These are phyloP conservation scores for Daedalea quercina DNA, from an alignment of 768 basidiomycete species.

Conservation along the genomic window DNA sequence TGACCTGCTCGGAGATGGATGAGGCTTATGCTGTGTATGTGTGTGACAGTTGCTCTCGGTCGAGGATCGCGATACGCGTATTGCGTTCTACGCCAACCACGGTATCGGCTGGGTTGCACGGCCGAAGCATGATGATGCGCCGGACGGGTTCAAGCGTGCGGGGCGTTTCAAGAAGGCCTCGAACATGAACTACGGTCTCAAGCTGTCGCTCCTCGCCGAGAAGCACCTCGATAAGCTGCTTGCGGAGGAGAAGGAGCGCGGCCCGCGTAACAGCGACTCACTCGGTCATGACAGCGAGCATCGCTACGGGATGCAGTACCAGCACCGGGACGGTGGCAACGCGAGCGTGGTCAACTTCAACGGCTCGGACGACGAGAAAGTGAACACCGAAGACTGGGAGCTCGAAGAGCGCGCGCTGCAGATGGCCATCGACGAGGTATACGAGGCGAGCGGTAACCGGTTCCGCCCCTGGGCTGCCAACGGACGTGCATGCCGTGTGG, in stretches of 20 bases:
- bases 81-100: conserved; percentile 48
- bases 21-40: background rate
- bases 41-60: conserved; percentile 28
- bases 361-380: conserved; percentile 13
- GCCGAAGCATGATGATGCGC: conserved; percentile 39
- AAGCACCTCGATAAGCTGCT: conserved; percentile 27
- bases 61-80: conserved; percentile 39
- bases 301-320: conserved; percentile 60
- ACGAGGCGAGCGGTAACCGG: conserved; percentile 26
- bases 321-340: conserved; percentile 60
- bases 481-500: conserved; percentile 37
- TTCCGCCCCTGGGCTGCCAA: conserved; percentile 27
- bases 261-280: conserved; percentile 11
- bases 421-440: conserved; percentile 46
- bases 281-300: conserved; percentile 22
- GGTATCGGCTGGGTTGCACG: conserved; percentile 56
- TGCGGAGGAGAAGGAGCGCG: conserved; percentile 15
- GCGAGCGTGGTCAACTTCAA: conserved; percentile 28
- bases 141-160: conserved; percentile 40
- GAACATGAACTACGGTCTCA: conserved; percentile 42
- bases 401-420: conserved; percentile 44
- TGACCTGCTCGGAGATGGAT: background rate
- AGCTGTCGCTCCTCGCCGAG: conserved; percentile 28
- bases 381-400: conserved; percentile 22
- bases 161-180: conserved; percentile 46